Conservation (phyloP, 352 stramenopile genomes). For the Globisporangium uncinulatum region DNA sequence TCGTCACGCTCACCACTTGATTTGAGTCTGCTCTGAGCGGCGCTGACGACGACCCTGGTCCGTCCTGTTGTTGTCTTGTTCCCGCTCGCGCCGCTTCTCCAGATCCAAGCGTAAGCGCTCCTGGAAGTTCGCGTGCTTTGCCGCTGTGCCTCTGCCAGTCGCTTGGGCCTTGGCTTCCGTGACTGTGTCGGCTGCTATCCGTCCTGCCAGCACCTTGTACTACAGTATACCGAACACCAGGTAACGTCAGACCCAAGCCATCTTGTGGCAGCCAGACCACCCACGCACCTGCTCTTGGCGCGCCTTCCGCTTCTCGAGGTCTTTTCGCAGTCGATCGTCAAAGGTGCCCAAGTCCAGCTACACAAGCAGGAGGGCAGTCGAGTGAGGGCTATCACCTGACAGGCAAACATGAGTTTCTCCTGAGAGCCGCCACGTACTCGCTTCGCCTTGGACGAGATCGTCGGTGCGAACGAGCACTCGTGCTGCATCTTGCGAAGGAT, state of each 20-base stretch:
- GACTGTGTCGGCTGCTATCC: neutral
- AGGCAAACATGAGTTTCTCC: too few species aligned
- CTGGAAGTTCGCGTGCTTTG: constrained; percentile 24
- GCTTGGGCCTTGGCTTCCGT: constrained; percentile 1
- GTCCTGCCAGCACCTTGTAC: constrained; percentile 1
- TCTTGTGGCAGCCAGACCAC: too few species aligned
- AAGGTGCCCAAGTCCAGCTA: constrained; percentile 45
- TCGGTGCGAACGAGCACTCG: constrained; percentile 51
- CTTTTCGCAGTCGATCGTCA: constrained; percentile 46
- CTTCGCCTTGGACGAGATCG: constrained; percentile 38
- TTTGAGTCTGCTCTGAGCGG: neutral
- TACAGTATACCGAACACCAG: neutral
- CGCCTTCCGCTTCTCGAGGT: constrained; percentile 39
- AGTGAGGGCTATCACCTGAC: neutral
- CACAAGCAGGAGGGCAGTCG: neutral
- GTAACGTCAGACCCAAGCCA: neutral
- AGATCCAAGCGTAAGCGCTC: constrained; percentile 40
- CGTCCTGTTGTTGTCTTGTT: constrained; percentile 3
- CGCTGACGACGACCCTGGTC: neutral
- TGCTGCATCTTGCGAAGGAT: constrained; percentile 47
- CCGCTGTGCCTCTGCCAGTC: constrained; percentile 2
- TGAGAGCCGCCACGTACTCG: constrained; percentile 9
- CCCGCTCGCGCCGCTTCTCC: constrained; percentile 28
- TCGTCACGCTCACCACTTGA: constrained; percentile 3
- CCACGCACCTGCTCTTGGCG: constrained; percentile 12